Conservation (phyloP, 176 grass and related monocot species). For the Microstegium vimineum region DNA sequence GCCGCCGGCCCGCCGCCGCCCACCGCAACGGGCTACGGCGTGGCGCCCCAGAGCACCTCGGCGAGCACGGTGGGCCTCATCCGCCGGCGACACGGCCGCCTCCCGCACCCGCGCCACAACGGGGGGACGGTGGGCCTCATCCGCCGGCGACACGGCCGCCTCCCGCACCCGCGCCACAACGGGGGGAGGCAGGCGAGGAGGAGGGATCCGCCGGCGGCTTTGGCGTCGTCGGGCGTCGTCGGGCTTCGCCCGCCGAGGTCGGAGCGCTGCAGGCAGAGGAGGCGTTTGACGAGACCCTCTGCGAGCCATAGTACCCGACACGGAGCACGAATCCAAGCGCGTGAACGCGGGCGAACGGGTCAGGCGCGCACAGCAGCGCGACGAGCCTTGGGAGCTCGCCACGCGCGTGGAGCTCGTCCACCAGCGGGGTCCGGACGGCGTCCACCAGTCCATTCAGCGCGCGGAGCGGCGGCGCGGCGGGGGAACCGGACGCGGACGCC, state of each 20-base stretch:
- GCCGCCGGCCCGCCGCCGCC: too few species aligned
- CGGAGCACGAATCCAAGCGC: constrained; percentile 58
- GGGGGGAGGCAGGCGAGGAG: neutral
- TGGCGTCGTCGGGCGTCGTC: neutral
- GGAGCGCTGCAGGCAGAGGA: constrained; percentile 70
- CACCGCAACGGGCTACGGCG: constrained; percentile 30
- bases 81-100: constrained; percentile 49
- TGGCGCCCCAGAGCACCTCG: constrained; percentile 85
- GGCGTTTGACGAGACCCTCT: constrained; percentile 75
- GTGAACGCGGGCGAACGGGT: constrained; percentile 28
- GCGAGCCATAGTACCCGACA: constrained; percentile 66
- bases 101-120: too few species aligned
- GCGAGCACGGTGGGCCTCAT: constrained; percentile 56
- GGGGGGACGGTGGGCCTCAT: too few species aligned
- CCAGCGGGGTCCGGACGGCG: constrained; percentile 63
- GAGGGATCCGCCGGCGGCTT: neutral
- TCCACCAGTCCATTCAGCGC: constrained; percentile 59
- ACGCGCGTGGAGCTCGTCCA: constrained; percentile 79
- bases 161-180: too few species aligned
- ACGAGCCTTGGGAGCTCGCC: constrained; percentile 63
- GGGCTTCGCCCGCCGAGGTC: constrained; percentile 45
- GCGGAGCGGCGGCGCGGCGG: constrained; percentile 36
- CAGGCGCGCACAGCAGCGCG: constrained; percentile 49
- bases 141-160: too few species aligned
- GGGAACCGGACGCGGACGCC: neutral